Base-by-base conservation (phyloP, 768 basidiomycete genomes). In the Leccinum rimulosum region DNA sequence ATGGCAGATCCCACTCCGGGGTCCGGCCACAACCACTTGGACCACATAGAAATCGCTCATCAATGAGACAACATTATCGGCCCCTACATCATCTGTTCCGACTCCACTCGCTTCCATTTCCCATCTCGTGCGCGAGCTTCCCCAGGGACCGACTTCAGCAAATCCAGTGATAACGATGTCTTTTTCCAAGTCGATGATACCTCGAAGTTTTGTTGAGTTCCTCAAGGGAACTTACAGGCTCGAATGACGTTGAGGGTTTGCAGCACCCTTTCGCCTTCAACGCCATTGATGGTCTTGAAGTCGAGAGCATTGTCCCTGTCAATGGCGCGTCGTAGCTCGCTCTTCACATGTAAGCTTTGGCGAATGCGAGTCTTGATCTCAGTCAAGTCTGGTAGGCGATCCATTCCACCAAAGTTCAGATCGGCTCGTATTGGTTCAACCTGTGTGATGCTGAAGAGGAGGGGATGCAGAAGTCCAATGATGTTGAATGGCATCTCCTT, bases 401-500 rank as follows among this genome's bases (percentile, higher is more conserved):
- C 95, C 94, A 98, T 98, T 35, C 96, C 96, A 67, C 96, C 96
- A 66, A n/a, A n/a, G n/a, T 95, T 97, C 62, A 98, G 81, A 72
- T 98, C 97, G 57, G 96, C 97, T 97, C 97, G 98, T 71, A 98
- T 95, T 9, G 97, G 96, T 73, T 99, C 97, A 50, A 98, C 95
- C 73, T 99, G 97, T 11, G 96, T 97, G 69, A 99, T 96, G 75
- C 96, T 97, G 85, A 98, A 98, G 55, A 99, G 84, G 6, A 98
- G 86, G 48, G 97, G 97, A 70, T 99, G 97, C 96, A 99, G 98
- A 52, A 99, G 83, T 61, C 97, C 96, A 56, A 99, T 88, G 68
- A 99, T 94, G 76, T 99, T 99, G 86, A 99, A 99, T 0, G 97
- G 95, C 97, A 98, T 99, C 77, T 99, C 97, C 79, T 98, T 98